phyloP scores from a whole-genome alignment of 1,284 basidiomycete species.

The Hypsizygus ulmarius region DNA sequence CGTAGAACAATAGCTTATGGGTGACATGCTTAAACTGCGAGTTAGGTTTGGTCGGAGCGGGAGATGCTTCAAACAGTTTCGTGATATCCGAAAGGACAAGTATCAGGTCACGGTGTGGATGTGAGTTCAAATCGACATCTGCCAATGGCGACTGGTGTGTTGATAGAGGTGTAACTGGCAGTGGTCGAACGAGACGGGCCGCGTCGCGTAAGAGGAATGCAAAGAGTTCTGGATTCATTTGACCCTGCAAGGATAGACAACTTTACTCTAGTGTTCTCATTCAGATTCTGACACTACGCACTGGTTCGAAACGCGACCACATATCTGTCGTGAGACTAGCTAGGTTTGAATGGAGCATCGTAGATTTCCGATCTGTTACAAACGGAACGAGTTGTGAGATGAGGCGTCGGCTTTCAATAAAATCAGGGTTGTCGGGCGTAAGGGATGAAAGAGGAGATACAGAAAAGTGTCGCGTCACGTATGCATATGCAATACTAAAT shows the following conservation, averaged over 20 bases:
- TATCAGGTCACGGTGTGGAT: slow-evolving; percentile 40
- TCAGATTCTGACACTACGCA: slow-evolving; percentile 28
- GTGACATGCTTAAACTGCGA: slow-evolving; percentile 39
- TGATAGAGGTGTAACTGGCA: slow-evolving; percentile 35
- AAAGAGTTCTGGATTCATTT: slow-evolving; percentile 45
- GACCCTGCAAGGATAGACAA: slow-evolving; percentile 33
- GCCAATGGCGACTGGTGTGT: slow-evolving; percentile 12
- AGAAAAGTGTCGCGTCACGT: slow-evolving; percentile 56
- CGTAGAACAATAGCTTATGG: slow-evolving; percentile 60
- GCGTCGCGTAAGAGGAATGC: slow-evolving; percentile 54
- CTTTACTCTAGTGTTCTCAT: neutral
- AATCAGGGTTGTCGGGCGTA: slow-evolving; percentile 38
- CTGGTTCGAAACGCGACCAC: slow-evolving; percentile 57
- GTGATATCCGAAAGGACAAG: slow-evolving; percentile 54
- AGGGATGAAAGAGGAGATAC: slow-evolving; percentile 51
- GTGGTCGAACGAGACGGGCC: slow-evolving; percentile 47
- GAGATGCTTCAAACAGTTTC: slow-evolving; percentile 33
- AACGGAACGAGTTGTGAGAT: slow-evolving; percentile 60
- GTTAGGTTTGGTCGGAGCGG: slow-evolving; percentile 6
- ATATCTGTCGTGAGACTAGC: slow-evolving; percentile 53
- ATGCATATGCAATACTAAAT: slow-evolving; percentile 63
- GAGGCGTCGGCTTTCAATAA: slow-evolving; percentile 42
- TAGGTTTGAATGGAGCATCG: slow-evolving; percentile 44
- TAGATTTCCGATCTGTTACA: slow-evolving; percentile 55
- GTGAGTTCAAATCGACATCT: slow-evolving; percentile 23